Percentiles rank a stretch among this genome's conserved stretches.
Conservation (phyloP, 345 rosid genomes). For the Alliaria petiolata region DNA sequence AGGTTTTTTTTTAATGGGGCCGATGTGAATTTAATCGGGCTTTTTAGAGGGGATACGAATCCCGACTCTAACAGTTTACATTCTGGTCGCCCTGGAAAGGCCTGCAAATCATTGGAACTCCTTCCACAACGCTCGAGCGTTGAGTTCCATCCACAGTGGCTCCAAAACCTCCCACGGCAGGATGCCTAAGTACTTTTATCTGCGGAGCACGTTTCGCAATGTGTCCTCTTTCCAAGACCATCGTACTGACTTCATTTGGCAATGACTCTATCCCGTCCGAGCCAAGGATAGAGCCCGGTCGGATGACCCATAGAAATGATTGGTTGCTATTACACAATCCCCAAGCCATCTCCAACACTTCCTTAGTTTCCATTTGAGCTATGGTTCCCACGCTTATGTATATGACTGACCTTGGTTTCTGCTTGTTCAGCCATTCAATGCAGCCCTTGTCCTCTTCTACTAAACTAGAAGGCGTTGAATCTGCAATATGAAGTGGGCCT, state of each 20-base stretch:
- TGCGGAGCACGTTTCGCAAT: slow-evolving; percentile 30
- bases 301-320: slow-evolving; percentile 31
- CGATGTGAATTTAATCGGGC: too few relatives aligned
- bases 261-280: not conserved
- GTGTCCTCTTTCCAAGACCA: slow-evolving; percentile 24
- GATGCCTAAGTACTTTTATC: slow-evolving; percentile 22
- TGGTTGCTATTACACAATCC: slow-evolving; percentile 28
- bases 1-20: too few relatives aligned
- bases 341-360: slow-evolving; percentile 32
- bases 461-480: not conserved
- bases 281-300: slow-evolving; percentile 7
- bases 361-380: slow-evolving; percentile 13
- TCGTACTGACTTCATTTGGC: slow-evolving; percentile 1
- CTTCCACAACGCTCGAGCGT: slow-evolving; percentile 29
- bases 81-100: slow-evolving; percentile 30
- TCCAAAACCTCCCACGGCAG: slow-evolving; percentile 37
- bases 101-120: slow-evolving; percentile 35
- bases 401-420: slow-evolving; percentile 34
- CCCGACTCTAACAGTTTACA: too few relatives aligned
- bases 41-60: too few relatives aligned
- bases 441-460: slow-evolving; percentile 31
- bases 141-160: slow-evolving; percentile 38
- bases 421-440: slow-evolving; percentile 41
- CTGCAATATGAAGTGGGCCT: slow-evolving; percentile 16
- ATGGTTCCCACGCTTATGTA: slow-evolving; percentile 57